Percentiles rank a stretch among this genome's conserved stretches.
Conservation (phyloP, 805 yeast species). For the Ogataea allantospora region DNA sequence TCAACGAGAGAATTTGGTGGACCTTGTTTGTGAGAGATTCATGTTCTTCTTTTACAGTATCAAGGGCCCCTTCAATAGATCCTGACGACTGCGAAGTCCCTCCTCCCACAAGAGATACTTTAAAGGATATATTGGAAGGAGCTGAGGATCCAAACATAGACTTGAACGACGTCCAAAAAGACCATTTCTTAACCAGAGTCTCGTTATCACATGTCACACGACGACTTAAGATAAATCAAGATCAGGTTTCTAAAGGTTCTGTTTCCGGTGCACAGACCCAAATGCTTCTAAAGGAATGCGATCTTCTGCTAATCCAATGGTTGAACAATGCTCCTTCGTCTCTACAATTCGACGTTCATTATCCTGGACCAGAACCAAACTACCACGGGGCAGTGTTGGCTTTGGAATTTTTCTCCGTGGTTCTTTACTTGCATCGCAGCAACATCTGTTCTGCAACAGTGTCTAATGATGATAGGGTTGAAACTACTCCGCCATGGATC, state of each 20-base stretch:
- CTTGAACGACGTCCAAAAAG: slow-evolving; percentile 13
- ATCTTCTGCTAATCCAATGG: slow-evolving; percentile 73
- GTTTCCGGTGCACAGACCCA: background rate
- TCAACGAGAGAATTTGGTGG: slow-evolving; percentile 79
- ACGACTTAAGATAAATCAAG: slow-evolving; percentile 38
- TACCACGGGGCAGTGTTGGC: slow-evolving; percentile 58
- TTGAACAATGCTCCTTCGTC: slow-evolving; percentile 60
- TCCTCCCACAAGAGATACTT: slow-evolving; percentile 64
- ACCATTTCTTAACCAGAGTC: slow-evolving; percentile 57
- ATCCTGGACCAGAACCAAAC: slow-evolving; percentile 17
- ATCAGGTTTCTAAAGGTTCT: slow-evolving; percentile 20
- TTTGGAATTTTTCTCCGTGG: slow-evolving; percentile 65
- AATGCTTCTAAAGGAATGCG: slow-evolving; percentile 54
- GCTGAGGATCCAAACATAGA: slow-evolving; percentile 34
- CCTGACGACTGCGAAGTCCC: slow-evolving; percentile 76
- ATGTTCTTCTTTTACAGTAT: slow-evolving; percentile 62
- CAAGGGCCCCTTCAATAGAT: slow-evolving; percentile 69
- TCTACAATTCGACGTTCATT: slow-evolving; percentile 50
- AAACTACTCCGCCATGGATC: background rate
- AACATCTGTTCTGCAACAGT: slow-evolving; percentile 38
- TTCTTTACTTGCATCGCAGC: slow-evolving; percentile 68
- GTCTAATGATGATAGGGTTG: background rate
- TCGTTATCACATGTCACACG: slow-evolving; percentile 68
- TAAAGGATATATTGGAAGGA: slow-evolving; percentile 51
- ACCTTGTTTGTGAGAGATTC: slow-evolving; percentile 66